These are phyloP conservation scores for Russula vinacea DNA, from an alignment of 768 basidiomycete genomes.

Conservation along the genomic window DNA sequence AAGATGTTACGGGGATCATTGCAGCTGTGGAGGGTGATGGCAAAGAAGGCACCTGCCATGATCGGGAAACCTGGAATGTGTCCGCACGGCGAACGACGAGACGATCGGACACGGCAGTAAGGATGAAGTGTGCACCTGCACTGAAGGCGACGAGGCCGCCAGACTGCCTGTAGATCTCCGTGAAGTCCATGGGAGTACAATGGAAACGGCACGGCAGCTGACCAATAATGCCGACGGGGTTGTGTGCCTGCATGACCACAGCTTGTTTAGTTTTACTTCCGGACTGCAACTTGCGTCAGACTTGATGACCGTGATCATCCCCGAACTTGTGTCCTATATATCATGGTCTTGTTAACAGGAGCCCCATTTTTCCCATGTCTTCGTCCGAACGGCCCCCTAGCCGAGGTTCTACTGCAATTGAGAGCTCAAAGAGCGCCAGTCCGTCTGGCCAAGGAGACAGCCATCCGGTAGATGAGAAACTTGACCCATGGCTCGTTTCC, in stretches of 20 bases:
- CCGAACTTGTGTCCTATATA: slow-evolving; percentile 1
- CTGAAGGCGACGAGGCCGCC: slow-evolving; percentile 71
- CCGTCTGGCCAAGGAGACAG: neutral
- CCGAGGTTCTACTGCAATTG: slow-evolving; percentile 17
- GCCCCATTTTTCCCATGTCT: slow-evolving; percentile 13
- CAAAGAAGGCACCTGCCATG: slow-evolving; percentile 65
- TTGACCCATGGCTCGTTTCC: slow-evolving; percentile 27
- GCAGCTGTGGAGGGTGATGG: slow-evolving; percentile 50
- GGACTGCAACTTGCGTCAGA: slow-evolving; percentile 12
- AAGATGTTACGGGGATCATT: slow-evolving; percentile 35
- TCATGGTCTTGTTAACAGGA: neutral
- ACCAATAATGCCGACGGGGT: neutral
- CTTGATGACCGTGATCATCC: slow-evolving; percentile 8
- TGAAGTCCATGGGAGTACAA: slow-evolving; percentile 70
- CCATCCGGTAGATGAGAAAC: too few relatives aligned
- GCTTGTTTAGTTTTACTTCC: neutral
- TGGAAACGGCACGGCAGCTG: neutral
- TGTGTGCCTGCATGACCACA: neutral
- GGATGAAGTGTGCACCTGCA: slow-evolving; percentile 81
- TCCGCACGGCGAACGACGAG: slow-evolving; percentile 82
- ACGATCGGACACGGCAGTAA: slow-evolving; percentile 74
- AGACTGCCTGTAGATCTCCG: slow-evolving; percentile 78
- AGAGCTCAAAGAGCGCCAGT: neutral
- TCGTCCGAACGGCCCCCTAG: slow-evolving; percentile 11
- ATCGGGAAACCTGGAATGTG: slow-evolving; percentile 76